Evolutionary conservation across 1,284 basidiomycete genomes (phyloP), one percentile per base, ranked within the genome.

Genomic region (Ceratobasidium sp.): DNA sequence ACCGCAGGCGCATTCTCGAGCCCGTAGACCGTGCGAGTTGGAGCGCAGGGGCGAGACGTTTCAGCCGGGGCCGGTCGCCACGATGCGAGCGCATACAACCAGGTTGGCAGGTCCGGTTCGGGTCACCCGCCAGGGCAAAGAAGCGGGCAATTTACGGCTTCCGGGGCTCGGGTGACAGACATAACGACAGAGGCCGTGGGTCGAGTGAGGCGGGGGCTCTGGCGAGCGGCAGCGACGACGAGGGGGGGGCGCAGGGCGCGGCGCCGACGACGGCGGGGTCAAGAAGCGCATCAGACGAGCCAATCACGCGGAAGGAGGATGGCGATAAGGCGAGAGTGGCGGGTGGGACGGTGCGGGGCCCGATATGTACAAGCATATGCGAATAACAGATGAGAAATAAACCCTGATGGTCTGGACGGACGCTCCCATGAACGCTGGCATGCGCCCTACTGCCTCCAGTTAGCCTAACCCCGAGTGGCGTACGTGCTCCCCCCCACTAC

Each of bases 341-440:
- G 52, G 54, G 22, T 44, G 29, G 52, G 37, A 37, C 9, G 29
- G 34, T 46, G 52, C 37, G 49, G 62, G 62, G 68, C 68, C 68
- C 54, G 54, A 70, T 70, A 70, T 70, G 69, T 73, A n/a, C 56
- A 73, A 61, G 43, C 11, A 40, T 25, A 37, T 34, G 46, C 32
- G 44, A 8, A 44, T n/a, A n/a, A n/a, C n/a, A n/a, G n/a, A n/a
- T n/a, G n/a, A n/a, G n/a, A n/a, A n/a, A n/a, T 49, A 43, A 62
- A 73, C 69, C 69, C 69, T 73, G 69, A 73, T 34, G 57, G 69
- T 44, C 69, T 73, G 57, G 46, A n/a, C 62, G 8, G 46, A 46
- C 40, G 37, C 62, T 65, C 62, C 43, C 62, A 65, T 65, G 62
- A 46, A 29, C 43, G 46, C 59, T 61, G 59, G 46, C 62, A 46